Evolutionary conservation across 1,139 yeast genomes (phyloP).

Genomic region (Yamadazyma trypodendri): DNA sequence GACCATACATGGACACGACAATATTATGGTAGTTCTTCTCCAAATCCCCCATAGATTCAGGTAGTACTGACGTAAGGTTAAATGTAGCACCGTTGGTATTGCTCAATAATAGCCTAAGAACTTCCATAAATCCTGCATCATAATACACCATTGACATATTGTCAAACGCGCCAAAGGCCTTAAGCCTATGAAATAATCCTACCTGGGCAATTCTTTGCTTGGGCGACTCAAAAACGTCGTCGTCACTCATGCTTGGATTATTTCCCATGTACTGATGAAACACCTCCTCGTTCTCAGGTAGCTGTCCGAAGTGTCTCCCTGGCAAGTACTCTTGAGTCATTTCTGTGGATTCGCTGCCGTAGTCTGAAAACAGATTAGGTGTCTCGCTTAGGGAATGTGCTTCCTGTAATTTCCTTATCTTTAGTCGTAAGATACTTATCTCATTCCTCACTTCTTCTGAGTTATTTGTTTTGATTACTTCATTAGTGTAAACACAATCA

Average conservation of each 20-base stretch:
- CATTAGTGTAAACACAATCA: constrained; percentile 16
- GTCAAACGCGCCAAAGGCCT: neutral
- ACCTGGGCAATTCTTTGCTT: neutral
- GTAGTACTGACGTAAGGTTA: neutral
- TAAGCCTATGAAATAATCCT: neutral
- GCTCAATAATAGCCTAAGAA: neutral
- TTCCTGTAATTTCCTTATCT: constrained; percentile 1
- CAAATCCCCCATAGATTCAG: constrained; percentile 1
- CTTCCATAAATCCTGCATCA: neutral
- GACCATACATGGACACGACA: neutral
- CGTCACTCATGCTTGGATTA: neutral
- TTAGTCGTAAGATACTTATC: neutral
- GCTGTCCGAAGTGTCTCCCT: too few relatives aligned
- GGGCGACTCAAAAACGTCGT: constrained; percentile 1
- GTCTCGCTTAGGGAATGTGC: too few relatives aligned
- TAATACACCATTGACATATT: neutral
- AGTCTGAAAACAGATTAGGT: too few relatives aligned
- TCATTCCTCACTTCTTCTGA: constrained; percentile 1
- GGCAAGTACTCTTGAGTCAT: too few relatives aligned
- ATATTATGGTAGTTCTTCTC: neutral
- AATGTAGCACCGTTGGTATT: too few relatives aligned
- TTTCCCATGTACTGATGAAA: neutral
- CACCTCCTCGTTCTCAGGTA: neutral
- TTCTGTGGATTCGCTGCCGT: neutral
- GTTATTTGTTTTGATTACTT: neutral